Percentiles rank a stretch among this genome's conserved stretches.
Evolutionary conservation across 352 stramenopile genomes (phyloP).

Genomic region (Chrysophaeum taylorii): DNA sequence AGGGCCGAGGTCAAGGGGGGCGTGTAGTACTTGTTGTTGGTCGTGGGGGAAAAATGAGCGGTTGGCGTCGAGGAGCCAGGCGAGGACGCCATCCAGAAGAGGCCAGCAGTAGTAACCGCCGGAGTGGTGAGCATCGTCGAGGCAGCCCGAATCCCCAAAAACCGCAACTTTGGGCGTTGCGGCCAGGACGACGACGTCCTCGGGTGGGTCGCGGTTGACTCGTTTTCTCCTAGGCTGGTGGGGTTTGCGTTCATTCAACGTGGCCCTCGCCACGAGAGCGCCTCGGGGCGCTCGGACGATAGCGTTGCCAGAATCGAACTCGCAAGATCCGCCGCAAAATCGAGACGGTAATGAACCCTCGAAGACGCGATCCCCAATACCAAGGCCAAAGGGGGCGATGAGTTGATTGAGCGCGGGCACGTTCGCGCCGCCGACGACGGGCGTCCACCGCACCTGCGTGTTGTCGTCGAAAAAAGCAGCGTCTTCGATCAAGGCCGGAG

Average conservation of each 20-base stretch:
- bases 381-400: slow-evolving; percentile 52
- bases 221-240: background rate
- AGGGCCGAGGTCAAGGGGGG: background rate
- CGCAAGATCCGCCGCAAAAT: background rate
- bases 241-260: background rate
- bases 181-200: background rate
- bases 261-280: background rate
- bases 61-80: background rate
- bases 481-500: slow-evolving; percentile 26
- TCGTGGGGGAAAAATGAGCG: background rate
- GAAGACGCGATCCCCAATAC: slow-evolving; percentile 45
- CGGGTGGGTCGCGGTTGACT: background rate
- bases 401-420: slow-evolving; percentile 57
- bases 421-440: slow-evolving; percentile 61
- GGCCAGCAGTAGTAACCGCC: background rate
- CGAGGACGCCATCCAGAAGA: background rate
- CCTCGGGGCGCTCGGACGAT: background rate
- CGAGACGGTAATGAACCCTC: background rate
- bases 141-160: slow-evolving; percentile 9
- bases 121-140: background rate
- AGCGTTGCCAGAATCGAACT: background rate
- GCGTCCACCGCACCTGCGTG: slow-evolving; percentile 59
- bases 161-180: background rate
- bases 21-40: background rate
- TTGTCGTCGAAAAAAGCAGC: slow-evolving; percentile 57